Conservation (phyloP, 768 basidiomycete genomes). For the Leucosporidium creatinivorum region DNA sequence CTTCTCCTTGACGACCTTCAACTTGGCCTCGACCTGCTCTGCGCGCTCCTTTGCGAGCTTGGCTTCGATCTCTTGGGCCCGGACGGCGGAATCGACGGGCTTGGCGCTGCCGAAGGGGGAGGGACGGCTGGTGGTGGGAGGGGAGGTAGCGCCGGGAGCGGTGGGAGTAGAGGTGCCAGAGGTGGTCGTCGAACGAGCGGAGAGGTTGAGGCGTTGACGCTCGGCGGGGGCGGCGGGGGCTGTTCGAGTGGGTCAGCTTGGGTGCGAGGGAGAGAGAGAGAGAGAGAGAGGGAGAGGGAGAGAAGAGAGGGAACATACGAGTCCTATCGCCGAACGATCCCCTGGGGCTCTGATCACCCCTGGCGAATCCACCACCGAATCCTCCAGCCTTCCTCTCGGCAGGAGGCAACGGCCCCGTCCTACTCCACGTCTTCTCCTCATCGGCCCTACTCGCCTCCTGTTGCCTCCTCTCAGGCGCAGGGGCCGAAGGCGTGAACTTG, state of each 20-base stretch:
- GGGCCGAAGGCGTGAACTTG: conserved; percentile 33
- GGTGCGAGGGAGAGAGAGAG: neutral
- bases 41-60: conserved; percentile 56
- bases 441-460: conserved; percentile 34
- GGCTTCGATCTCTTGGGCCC: conserved; percentile 65
- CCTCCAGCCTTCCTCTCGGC: neutral
- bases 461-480: conserved; percentile 35
- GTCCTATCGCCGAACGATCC: conserved; percentile 9
- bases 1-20: neutral
- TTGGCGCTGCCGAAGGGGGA: conserved; percentile 87
- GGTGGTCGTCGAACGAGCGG: conserved; percentile 59
- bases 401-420: conserved; percentile 17
- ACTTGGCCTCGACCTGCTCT: neutral
- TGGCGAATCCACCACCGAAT: neutral
- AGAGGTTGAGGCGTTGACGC: conserved; percentile 52
- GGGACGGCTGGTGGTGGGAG: conserved; percentile 44
- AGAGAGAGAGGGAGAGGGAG: neutral
- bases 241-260: neutral
- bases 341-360: neutral
- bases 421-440: conserved; percentile 48
- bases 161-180: conserved; percentile 55
- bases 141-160: conserved; percentile 54
- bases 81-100: conserved; percentile 72
- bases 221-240: conserved; percentile 64
- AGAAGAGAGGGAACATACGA: conserved; percentile 1